phyloP scores from a whole-genome alignment of 495 filamentous ascomycete species.

The Hypoxylon subgilvum region DNA sequence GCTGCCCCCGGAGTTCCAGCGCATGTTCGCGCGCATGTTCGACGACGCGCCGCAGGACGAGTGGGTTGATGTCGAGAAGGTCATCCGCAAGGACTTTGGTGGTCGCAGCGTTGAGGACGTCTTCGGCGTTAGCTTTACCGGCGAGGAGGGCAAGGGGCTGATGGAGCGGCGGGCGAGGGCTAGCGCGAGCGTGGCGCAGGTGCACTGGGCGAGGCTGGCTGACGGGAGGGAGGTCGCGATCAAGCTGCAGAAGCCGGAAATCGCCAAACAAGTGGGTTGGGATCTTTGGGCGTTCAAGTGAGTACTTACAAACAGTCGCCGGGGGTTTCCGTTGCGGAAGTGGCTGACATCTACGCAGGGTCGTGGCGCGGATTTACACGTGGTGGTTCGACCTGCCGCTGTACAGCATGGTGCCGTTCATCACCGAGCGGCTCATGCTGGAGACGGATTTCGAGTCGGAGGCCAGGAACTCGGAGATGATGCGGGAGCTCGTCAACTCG shows the following conservation, averaged over 20 bases:
- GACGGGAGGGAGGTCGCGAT: conserved; percentile 91
- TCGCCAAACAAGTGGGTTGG: conserved; percentile 85
- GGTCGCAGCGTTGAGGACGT: conserved; percentile 80
- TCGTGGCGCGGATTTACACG: conserved; percentile 77
- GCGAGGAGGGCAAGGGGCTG: conserved; percentile 68
- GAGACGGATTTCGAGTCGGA: conserved; percentile 96
- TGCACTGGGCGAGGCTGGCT: conserved; percentile 85
- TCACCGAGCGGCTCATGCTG: conserved; percentile 81
- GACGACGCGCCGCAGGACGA: conserved; percentile 94
- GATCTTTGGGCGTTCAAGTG: conserved; percentile 95
- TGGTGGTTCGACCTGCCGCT: conserved; percentile 86
- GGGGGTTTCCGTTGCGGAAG: background rate
- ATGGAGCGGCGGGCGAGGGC: conserved; percentile 90
- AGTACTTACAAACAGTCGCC: conserved; percentile 34
- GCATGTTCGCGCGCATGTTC: conserved; percentile 95
- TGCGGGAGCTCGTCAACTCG: conserved; percentile 75
- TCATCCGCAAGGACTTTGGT: conserved; percentile 87
- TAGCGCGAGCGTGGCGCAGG: conserved; percentile 91
- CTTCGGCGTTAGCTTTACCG: conserved; percentile 81
- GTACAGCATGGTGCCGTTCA: conserved; percentile 86
- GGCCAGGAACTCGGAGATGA: conserved; percentile 82
- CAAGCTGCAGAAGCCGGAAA: conserved; percentile 96
- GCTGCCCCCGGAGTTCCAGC: conserved; percentile 89
- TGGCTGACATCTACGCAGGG: conserved; percentile 48
- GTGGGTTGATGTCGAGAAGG: conserved; percentile 87